Evolutionary conservation across 257 asterid genomes (phyloP).

Genomic region (Leptodermis oblonga): DNA sequence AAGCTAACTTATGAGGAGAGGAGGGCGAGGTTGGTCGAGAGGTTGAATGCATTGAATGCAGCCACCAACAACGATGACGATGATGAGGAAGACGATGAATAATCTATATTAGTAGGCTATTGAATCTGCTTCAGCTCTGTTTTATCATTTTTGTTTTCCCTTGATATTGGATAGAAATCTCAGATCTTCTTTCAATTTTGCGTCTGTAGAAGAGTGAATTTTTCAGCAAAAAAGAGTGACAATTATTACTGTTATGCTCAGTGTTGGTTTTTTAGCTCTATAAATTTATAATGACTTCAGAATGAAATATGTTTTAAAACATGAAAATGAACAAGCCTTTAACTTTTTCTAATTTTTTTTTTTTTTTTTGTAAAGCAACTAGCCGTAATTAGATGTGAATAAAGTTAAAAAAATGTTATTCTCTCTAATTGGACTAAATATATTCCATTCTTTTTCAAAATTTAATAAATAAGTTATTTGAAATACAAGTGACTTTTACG

Average conservation of each 20-base stretch:
- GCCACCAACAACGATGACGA: constrained; percentile 52
- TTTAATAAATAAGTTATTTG: too few relatives aligned
- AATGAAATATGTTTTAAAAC: too few relatives aligned
- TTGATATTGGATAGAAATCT: background rate
- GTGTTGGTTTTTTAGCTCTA: background rate
- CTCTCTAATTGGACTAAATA: too few relatives aligned
- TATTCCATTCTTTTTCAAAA: too few relatives aligned
- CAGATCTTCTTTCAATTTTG: constrained; percentile 1
- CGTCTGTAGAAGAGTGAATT: background rate
- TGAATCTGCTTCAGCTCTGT: background rate
- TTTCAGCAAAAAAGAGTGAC: background rate
- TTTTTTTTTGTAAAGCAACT: background rate
- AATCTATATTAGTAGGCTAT: background rate
- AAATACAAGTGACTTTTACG: too few relatives aligned
- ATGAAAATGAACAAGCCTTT: too few relatives aligned
- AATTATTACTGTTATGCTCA: background rate
- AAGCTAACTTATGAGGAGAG: constrained; percentile 72
- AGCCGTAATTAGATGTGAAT: too few relatives aligned
- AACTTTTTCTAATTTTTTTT: background rate
- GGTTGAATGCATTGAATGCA: constrained; percentile 61
- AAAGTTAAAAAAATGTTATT: too few relatives aligned
- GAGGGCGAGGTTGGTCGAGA: constrained; percentile 57
- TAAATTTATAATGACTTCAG: background rate
- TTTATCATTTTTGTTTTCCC: background rate
- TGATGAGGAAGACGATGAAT: constrained; percentile 43